Conservation (phyloP, 2,329 filamentous ascomycete genomes). For the Aspergillus sp. region DNA sequence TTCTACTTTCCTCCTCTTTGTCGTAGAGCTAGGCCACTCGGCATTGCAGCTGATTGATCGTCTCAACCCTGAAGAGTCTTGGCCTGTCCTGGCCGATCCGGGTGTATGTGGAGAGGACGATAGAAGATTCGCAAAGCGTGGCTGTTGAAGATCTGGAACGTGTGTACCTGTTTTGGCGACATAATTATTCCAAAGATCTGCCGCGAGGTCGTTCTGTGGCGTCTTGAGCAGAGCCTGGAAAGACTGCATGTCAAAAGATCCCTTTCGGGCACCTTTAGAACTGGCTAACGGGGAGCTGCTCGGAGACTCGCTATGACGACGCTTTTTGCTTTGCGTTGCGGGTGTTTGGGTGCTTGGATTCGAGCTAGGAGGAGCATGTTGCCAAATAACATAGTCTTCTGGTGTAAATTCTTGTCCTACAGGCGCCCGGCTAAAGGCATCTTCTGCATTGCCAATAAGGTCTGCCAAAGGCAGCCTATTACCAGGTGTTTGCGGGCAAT, state of each 20-base stretch:
- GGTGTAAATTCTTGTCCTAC: constrained; percentile 52
- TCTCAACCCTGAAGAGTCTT: constrained; percentile 54
- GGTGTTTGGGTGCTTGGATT: constrained; percentile 47
- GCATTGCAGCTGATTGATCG: constrained; percentile 68
- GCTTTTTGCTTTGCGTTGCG: constrained; percentile 56
- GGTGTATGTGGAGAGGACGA: constrained; percentile 70
- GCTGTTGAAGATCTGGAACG: constrained; percentile 52
- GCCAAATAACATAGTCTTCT: constrained; percentile 62
- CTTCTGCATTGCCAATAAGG: constrained; percentile 61
- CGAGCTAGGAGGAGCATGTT: constrained; percentile 47
- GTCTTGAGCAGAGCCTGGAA: constrained; percentile 62
- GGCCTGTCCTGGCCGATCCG: constrained; percentile 42
- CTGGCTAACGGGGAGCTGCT: constrained; percentile 62
- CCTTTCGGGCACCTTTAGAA: constrained; percentile 39
- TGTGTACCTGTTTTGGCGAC: constrained; percentile 53
- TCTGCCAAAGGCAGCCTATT: constrained; percentile 60
- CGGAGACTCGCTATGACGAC: constrained; percentile 73
- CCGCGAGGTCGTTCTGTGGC: constrained; percentile 68
- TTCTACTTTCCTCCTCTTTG: constrained; percentile 64
- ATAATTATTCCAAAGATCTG: constrained; percentile 77
- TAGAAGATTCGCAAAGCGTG: constrained; percentile 64
- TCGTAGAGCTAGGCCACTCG: constrained; percentile 62
- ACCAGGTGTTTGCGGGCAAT: constrained; percentile 58
- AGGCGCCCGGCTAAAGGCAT: constrained; percentile 50
- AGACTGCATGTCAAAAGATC: constrained; percentile 58